Evolutionary conservation across 805 yeast species (phyloP).

Genomic region (Yarrowia sp.): DNA sequence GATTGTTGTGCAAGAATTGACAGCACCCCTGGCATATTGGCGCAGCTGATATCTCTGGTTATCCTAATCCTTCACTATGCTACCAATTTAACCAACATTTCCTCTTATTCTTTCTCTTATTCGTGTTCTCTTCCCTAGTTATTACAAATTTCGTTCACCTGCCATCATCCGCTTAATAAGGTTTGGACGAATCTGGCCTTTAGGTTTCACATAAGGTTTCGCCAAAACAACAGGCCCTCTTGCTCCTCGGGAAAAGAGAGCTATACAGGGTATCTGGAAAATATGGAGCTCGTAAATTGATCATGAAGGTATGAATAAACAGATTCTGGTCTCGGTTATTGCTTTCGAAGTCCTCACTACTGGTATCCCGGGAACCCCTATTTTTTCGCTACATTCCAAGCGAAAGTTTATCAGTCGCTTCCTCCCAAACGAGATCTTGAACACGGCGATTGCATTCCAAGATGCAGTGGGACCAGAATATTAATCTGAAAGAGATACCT

Average conservation of each 20-base stretch:
- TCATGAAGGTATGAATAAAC: not conserved
- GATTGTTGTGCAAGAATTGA: not conserved
- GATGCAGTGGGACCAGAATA: not conserved
- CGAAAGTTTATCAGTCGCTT: not conserved
- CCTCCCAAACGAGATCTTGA: slow-evolving; percentile 8
- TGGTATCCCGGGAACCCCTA: not conserved
- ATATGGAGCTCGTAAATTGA: not conserved
- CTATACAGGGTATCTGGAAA: not conserved
- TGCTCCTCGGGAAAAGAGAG: not conserved
- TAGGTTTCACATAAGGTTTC: not conserved
- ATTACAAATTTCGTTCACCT: not conserved
- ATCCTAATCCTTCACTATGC: no score
- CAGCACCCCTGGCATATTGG: not conserved
- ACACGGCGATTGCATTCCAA: not conserved
- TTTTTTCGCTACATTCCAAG: not conserved
- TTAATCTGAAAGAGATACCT: no score
- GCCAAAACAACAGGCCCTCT: not conserved
- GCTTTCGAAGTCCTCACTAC: no score
- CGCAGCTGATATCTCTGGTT: not conserved
- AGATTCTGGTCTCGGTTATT: no score
- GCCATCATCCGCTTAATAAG: not conserved
- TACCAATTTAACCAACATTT: no score
- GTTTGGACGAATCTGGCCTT: not conserved
- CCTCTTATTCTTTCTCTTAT: not conserved
- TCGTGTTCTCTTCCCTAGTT: no score